Evolutionary conservation across 345 rosid genomes (phyloP), one percentile per base, ranked within the genome.

Genomic region (Gossypium bickii): DNA sequence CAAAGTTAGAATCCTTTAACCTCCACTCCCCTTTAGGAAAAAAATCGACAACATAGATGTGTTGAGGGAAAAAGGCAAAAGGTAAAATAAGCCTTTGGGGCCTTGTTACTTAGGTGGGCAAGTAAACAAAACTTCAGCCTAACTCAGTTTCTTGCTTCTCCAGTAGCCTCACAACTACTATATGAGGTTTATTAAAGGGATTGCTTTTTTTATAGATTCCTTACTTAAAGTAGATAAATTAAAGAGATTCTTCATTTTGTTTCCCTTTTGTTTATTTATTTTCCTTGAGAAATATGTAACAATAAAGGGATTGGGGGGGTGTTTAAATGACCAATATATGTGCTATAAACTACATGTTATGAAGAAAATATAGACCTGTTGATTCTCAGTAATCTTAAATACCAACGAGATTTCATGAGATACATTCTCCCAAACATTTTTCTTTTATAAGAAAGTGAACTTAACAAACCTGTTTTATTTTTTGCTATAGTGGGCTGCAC

Each of bases 401-500:
- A 16, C 55, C 34, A n/a, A 12, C 55, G 48, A 25, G 24, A 27
- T 72, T 58, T 59, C 20, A 16, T 2, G 16, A 64, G 58, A 48
- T 38, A 48, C 34, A 27, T 6, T 29, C 43, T 60, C 18, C 9
- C 11, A 65, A 70, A 48, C 27, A 66, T 24, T 25, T 10, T 3
- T 58, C 25, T 68, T 67, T 48, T 11, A 8, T 16, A 10, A 72
- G 45, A 60, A 7, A 62, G 66, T 53, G 59, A 76, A 59, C 16
- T 22, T 34, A 15, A 77, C 77, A 7, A 66, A 83, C 86, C 86
- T 67, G 75, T 81, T 77, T 75, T 77, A 72, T 81, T 79, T 18
- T 83, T 81, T 25, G 76, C 58, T 49, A 57, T 47, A 48, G 68
- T 49, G 72, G 84, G 87, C 76, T 81, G 87, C 66, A 84, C 75